Conservation (phyloP, 257 asterid species). For the Nicotiana knightiana region DNA sequence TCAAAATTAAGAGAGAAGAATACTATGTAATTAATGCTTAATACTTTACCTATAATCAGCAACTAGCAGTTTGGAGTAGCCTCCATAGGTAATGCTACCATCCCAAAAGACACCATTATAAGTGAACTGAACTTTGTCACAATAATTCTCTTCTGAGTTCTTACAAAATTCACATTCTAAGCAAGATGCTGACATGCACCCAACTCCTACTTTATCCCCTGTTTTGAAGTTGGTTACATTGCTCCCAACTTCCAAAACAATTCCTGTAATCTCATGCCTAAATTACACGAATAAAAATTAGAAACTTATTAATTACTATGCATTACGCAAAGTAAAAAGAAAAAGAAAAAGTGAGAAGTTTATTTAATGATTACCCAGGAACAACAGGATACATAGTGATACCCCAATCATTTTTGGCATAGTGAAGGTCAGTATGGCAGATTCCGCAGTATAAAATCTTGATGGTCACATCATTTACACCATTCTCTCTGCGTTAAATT, state of each 20-base stretch:
- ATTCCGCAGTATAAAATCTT: constrained; percentile 39
- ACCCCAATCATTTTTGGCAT: constrained; percentile 39
- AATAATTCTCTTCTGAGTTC: constrained; percentile 66
- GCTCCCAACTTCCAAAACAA: constrained; percentile 65
- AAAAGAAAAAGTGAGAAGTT: background rate
- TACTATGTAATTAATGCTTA: background rate
- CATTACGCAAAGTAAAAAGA: background rate
- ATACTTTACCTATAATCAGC: constrained; percentile 46
- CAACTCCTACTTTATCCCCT: constrained; percentile 81
- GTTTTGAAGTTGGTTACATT: constrained; percentile 54
- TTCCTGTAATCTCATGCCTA: constrained; percentile 86
- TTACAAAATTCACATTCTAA: constrained; percentile 62
- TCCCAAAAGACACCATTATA: constrained; percentile 91
- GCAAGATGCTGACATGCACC: constrained; percentile 83
- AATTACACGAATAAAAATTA: background rate
- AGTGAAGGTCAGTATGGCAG: constrained; percentile 46
- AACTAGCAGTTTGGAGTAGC: constrained; percentile 67
- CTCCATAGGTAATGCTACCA: constrained; percentile 86
- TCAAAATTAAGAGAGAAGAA: background rate
- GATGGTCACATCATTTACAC: constrained; percentile 35
- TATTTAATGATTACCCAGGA: constrained; percentile 28
- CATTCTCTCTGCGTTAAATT: constrained; percentile 27
- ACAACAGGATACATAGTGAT: constrained; percentile 41
- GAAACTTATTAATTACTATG: background rate
- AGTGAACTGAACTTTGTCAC: constrained; percentile 59